Conservation (phyloP, 768 basidiomycete genomes). For the Paxillus rubicundulus region DNA sequence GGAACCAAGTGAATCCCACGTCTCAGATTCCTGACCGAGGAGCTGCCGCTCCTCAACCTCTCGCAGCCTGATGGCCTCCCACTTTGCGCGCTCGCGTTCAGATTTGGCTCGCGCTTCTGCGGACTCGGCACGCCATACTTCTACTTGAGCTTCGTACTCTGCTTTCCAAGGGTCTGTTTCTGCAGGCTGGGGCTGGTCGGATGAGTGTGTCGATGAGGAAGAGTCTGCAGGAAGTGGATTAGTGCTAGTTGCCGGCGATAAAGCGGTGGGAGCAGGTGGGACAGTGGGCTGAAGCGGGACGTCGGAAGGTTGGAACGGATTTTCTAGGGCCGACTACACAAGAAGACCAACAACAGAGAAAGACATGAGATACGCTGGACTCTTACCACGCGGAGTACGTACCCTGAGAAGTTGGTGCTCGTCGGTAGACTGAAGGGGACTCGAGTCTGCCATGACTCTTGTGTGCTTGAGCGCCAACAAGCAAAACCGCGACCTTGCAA, state of each 20-base stretch:
- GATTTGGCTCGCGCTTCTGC: constrained; percentile 73
- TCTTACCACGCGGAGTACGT: not conserved
- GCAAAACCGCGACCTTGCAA: not conserved
- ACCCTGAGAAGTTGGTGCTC: constrained; percentile 26
- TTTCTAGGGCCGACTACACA: constrained; percentile 23
- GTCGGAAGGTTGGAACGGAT: constrained; percentile 26
- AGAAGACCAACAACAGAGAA: too few relatives aligned
- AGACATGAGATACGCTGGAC: not conserved
- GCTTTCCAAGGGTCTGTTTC: constrained; percentile 57
- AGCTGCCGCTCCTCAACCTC: constrained; percentile 46
- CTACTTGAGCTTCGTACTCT: constrained; percentile 66
- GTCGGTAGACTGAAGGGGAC: constrained; percentile 18
- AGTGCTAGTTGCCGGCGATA: not conserved
- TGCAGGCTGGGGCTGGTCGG: not conserved
- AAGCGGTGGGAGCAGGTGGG: not conserved
- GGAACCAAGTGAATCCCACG: constrained; percentile 23
- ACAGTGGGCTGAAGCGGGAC: constrained; percentile 14
- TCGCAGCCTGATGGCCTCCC: constrained; percentile 58
- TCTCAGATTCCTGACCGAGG: constrained; percentile 20
- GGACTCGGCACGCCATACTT: constrained; percentile 69
- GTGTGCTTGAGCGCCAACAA: not conserved
- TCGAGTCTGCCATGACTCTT: constrained; percentile 26
- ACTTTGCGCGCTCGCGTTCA: constrained; percentile 66
- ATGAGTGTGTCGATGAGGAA: not conserved
- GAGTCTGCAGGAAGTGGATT: not conserved